Evolutionary conservation across 208 protist species (phyloP), one percentile per base, ranked within the genome.

Genomic region (Spongospora subterranea): DNA sequence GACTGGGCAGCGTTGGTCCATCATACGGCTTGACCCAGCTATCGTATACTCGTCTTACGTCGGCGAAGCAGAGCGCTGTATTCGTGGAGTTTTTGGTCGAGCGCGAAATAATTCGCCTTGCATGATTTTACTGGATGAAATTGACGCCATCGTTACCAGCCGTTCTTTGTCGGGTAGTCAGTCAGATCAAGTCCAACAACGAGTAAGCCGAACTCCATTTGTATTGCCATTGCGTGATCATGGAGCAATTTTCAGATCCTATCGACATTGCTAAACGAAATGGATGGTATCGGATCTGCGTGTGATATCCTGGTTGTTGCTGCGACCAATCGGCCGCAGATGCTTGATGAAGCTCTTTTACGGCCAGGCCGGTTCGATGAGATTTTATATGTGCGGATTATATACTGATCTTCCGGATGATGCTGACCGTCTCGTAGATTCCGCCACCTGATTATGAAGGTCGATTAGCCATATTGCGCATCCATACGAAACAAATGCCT

Each of bases 241-340:
- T n/a, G 54, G 54, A 32, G 17, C 29, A 17, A 65, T 32, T 29
- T 65, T 20, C 40, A 82, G 0, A 64, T 91, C n/a, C 43, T 91
- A 40, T 91, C 89, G 6, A 76, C 89, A 40, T 65, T 91, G 41
- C 43, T 91, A 0, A 91, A 91, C 32, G 89, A 91, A 65, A 91
- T 91, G 89, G 89, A 91, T 29, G 89, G 89, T 17, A 38, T 91
- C 13, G 96, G 95, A 71, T 94, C 95, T 17, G 99, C 99, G 94
- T 99, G 99, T 97, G 99, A 98, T 91, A 98, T 99, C 60, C 99
- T 99, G 94, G 98, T 99, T 94, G 99, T 99, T 94, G 99, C 76
- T 38, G 35, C 90, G 64, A 92, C 90, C 17, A 92, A 92, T 53
- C 39, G 90, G 39, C 1, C 50, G 0, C 41, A 92, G 0, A 90